A percentile compares a stretch with the other conserved stretches of the same genome.
phyloP scores from a whole-genome alignment of 116 monocot species.

The Trichopus zeylanicus region DNA sequence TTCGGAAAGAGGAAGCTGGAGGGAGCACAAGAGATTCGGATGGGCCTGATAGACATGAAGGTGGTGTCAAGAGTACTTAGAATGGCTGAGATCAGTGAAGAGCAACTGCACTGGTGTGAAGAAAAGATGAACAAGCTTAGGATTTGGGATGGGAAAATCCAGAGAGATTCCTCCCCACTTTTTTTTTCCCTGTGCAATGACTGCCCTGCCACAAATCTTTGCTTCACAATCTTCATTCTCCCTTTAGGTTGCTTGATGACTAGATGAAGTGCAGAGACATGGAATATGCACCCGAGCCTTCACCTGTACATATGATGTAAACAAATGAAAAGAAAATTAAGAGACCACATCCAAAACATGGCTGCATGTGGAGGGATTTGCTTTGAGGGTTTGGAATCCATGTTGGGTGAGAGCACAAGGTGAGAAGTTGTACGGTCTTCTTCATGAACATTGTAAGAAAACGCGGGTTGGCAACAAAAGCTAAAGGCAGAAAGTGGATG shows the following conservation, averaged over 20 bases:
- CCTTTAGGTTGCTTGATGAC: slow-evolving; percentile 36
- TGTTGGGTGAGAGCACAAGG: neutral
- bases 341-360: slow-evolving; percentile 18
- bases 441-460: slow-evolving; percentile 14
- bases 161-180: slow-evolving; percentile 80
- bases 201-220: neutral
- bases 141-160: slow-evolving; percentile 51
- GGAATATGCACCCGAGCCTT: neutral
- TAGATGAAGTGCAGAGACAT: slow-evolving; percentile 51
- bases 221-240: slow-evolving; percentile 7
- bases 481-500: neutral
- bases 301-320: slow-evolving; percentile 10
- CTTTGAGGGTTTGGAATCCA: neutral
- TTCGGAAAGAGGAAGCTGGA: slow-evolving; percentile 38
- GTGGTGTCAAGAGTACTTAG: slow-evolving; percentile 76
- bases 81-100: slow-evolving; percentile 51
- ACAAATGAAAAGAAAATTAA: neutral
- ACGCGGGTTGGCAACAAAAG: neutral
- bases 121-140: slow-evolving; percentile 88
- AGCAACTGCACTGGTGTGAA: slow-evolving; percentile 90
- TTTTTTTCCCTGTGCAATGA: slow-evolving; percentile 69
- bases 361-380: too few species aligned
- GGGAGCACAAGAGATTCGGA: slow-evolving; percentile 52
- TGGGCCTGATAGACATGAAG: slow-evolving; percentile 85
- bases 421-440: neutral